Evolutionary conservation across 257 asterid genomes (phyloP), one percentile per base, ranked within the genome.

Genomic region (Solanum etuberosum): DNA sequence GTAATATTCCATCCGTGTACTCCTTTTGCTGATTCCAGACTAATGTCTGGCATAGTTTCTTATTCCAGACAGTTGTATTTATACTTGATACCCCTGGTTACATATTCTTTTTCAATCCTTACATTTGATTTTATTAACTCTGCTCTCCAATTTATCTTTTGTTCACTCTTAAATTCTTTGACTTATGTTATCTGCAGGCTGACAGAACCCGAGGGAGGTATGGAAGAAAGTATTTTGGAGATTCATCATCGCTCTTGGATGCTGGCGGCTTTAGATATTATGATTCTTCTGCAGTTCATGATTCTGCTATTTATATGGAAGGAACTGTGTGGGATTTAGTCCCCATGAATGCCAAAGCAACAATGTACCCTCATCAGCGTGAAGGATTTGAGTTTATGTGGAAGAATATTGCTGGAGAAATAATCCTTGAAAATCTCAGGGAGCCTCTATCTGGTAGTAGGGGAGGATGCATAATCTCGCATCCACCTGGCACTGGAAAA

Each of bases 401-500:
- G 98, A 88, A 86, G 82, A 94, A 92, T 88, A 89, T 96, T 7
- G 98, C 91, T 2, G 99, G 98, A 42, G 98, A 89, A 43, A 90
- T 88, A 5, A 38, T 27, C 40, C 68, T 94, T 13, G 88, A 96
- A 59, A 91, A 92, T 15, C 91, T 93, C 42, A 48, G 21, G 31
- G 71, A 48, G 13, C 90, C 87, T 1, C 87, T 90, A 1, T 25
- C 91, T 2, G 32, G 46, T 5, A 91, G 88, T 3, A 95, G 98
- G 59, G 87, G 91, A 12, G 97, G 99, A 85, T 94, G 98, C 92
- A 93, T 96, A 54, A 93, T 96, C 73, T 95, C 97, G 2, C 98
- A 96, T 80, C 97, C 95, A 7, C 99, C 98, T 20, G 97, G 98
- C 34, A 95, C 98, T 0, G 98, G 99, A 83, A 94, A 96, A 89